Conservation (phyloP, 2,329 filamentous ascomycete species). For the Phoma herbarum region DNA sequence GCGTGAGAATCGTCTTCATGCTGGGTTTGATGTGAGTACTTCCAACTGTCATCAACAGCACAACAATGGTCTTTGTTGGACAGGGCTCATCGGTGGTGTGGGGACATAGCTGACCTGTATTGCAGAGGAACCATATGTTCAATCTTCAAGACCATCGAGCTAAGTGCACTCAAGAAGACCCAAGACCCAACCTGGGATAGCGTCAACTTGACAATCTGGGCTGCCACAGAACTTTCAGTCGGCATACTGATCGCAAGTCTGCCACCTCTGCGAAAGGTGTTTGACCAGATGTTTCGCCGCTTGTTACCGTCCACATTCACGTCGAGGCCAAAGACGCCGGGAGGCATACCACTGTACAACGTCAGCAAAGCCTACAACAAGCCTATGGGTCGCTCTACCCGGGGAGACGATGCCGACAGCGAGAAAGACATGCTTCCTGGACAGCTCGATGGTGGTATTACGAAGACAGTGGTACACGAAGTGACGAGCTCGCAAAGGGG, state of each 20-base stretch:
- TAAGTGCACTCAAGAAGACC: constrained; percentile 32
- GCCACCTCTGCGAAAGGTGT: constrained; percentile 39
- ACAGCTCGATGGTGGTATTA: constrained; percentile 23
- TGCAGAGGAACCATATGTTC: constrained; percentile 33
- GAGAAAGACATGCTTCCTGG: constrained; percentile 32
- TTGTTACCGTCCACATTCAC: constrained; percentile 30
- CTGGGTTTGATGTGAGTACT: constrained; percentile 36
- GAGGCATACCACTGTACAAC: constrained; percentile 31
- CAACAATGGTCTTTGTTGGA: not conserved
- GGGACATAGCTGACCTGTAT: not conserved
- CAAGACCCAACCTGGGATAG: constrained; percentile 37
- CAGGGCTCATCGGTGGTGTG: not conserved
- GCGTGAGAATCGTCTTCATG: constrained; percentile 38
- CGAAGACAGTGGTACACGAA: constrained; percentile 35
- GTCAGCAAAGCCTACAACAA: constrained; percentile 23
- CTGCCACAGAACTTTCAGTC: constrained; percentile 33
- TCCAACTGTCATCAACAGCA: not conserved
- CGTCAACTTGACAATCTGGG: constrained; percentile 39
- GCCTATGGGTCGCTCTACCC: constrained; percentile 18
- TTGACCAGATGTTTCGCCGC: constrained; percentile 31
- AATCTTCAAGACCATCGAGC: constrained; percentile 37
- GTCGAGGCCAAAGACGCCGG: constrained; percentile 19
- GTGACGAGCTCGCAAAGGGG: constrained; percentile 25
- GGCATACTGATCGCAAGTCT: constrained; percentile 37
- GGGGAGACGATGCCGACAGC: constrained; percentile 32